phyloP scores from a whole-genome alignment of 2,329 filamentous ascomycete genomes.

The Ciborinia camelliae region DNA sequence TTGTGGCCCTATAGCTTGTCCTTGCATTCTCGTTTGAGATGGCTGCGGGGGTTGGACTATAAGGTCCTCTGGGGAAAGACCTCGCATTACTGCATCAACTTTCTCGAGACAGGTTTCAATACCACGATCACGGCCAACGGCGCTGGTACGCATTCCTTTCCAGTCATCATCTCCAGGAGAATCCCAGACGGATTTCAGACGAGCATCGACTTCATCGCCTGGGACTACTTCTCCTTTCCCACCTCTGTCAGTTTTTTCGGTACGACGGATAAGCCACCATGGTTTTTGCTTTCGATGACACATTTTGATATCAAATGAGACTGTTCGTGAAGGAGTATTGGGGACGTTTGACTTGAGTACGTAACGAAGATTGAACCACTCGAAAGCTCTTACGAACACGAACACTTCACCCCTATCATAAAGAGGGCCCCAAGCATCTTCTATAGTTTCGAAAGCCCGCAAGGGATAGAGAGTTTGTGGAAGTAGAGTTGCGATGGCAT shows the following conservation, averaged over 20 bases:
- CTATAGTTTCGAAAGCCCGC: slow-evolving; percentile 57
- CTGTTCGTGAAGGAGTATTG: slow-evolving; percentile 37
- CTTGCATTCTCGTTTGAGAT: slow-evolving; percentile 15
- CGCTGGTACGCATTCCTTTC: slow-evolving; percentile 48
- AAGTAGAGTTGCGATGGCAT: slow-evolving; percentile 52
- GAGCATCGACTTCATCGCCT: slow-evolving; percentile 39
- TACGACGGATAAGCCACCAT: slow-evolving; percentile 37
- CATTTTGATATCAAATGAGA: slow-evolving; percentile 54
- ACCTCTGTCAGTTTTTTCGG: slow-evolving; percentile 31
- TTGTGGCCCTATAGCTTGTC: slow-evolving; percentile 1
- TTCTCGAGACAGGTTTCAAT: slow-evolving; percentile 39
- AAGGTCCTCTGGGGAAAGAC: slow-evolving; percentile 21
- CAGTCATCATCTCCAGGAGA: slow-evolving; percentile 44
- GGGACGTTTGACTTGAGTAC: slow-evolving; percentile 37
- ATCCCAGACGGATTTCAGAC: slow-evolving; percentile 47
- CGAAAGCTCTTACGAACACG: slow-evolving; percentile 52
- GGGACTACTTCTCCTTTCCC: neutral
- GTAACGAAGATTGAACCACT: slow-evolving; percentile 58
- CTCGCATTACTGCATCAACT: slow-evolving; percentile 31
- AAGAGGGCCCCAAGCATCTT: slow-evolving; percentile 48
- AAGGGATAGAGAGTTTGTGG: slow-evolving; percentile 63
- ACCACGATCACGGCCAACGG: slow-evolving; percentile 43
- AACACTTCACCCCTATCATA: slow-evolving; percentile 47
- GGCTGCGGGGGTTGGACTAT: neutral
- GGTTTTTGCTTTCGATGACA: slow-evolving; percentile 46